Evolutionary conservation across 306 rosid species (phyloP).

Genomic region (Cicer arietinum): DNA sequence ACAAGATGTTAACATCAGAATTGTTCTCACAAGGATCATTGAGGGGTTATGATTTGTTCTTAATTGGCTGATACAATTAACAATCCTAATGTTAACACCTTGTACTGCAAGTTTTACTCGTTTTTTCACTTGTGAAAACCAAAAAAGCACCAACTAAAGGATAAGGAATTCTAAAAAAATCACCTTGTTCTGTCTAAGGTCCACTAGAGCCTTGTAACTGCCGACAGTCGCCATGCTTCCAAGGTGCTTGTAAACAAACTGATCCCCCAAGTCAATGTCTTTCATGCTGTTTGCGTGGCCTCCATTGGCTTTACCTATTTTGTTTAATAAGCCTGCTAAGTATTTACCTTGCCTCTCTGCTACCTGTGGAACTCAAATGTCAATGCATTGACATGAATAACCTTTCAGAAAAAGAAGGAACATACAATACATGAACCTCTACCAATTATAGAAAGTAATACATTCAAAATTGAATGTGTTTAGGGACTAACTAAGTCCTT

Average conservation of each 20-base stretch:
- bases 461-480: slow-evolving; percentile 26
- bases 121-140: background rate
- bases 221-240: slow-evolving; percentile 98
- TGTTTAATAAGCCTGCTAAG: slow-evolving; percentile 68
- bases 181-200: slow-evolving; percentile 94
- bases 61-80: no score
- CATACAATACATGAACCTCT: slow-evolving; percentile 26
- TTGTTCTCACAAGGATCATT: no score
- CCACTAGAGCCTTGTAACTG: slow-evolving; percentile 96
- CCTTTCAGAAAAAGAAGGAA: slow-evolving; percentile 7
- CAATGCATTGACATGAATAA: slow-evolving; percentile 13
- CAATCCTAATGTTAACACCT: no score
- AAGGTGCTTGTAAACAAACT: slow-evolving; percentile 86
- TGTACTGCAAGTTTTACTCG: no score
- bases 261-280: slow-evolving; percentile 63
- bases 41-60: no score
- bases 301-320: slow-evolving; percentile 73
- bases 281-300: slow-evolving; percentile 63
- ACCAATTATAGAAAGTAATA: slow-evolving; percentile 19
- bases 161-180: slow-evolving; percentile 10
- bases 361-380: slow-evolving; percentile 59
- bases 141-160: background rate
- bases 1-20: no score
- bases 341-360: slow-evolving; percentile 98
- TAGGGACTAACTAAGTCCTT: background rate